A percentile compares a stretch with the other conserved stretches of the same genome.
Evolutionary conservation across 306 rosid species (phyloP).

Genomic region (Glycine latifolia): DNA sequence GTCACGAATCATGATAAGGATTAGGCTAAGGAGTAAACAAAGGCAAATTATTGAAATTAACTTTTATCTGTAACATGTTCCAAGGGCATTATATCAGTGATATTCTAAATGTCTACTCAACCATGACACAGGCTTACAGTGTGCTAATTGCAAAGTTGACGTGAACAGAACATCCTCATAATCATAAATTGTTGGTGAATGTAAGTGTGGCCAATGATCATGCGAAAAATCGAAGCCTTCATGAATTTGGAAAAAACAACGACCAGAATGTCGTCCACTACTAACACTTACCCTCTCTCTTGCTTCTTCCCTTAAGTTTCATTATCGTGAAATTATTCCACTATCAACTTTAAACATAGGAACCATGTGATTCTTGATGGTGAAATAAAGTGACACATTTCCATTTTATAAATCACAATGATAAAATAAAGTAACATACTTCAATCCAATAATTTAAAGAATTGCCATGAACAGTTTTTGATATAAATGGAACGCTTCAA

Average conservation of each 20-base stretch:
- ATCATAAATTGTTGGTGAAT: not conserved
- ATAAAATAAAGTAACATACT: slow-evolving; percentile 30
- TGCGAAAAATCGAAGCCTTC: not conserved
- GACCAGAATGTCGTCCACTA: slow-evolving; percentile 29
- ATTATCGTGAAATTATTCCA: slow-evolving; percentile 13
- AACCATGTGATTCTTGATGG: slow-evolving; percentile 37
- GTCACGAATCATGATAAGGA: slow-evolving; percentile 16
- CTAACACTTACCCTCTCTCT: not conserved
- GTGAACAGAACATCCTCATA: slow-evolving; percentile 3
- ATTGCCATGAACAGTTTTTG: slow-evolving; percentile 26
- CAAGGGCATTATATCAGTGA: not conserved
- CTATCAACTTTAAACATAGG: slow-evolving; percentile 28
- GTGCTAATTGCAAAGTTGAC: slow-evolving; percentile 21
- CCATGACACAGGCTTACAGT: not conserved
- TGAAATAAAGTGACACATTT: slow-evolving; percentile 27
- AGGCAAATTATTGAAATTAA: not conserved
- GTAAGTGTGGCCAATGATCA: not conserved
- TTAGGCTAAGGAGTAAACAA: not conserved
- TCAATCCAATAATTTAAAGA: not conserved
- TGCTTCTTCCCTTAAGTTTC: not conserved
- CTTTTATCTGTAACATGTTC: slow-evolving; percentile 17
- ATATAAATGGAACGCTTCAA: slow-evolving; percentile 28
- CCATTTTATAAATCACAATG: not conserved
- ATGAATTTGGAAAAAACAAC: slow-evolving; percentile 9
- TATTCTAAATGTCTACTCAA: not conserved